Base-by-base conservation (phyloP, 371 early-diverging fungal species). In the Zychaea mexicana region DNA sequence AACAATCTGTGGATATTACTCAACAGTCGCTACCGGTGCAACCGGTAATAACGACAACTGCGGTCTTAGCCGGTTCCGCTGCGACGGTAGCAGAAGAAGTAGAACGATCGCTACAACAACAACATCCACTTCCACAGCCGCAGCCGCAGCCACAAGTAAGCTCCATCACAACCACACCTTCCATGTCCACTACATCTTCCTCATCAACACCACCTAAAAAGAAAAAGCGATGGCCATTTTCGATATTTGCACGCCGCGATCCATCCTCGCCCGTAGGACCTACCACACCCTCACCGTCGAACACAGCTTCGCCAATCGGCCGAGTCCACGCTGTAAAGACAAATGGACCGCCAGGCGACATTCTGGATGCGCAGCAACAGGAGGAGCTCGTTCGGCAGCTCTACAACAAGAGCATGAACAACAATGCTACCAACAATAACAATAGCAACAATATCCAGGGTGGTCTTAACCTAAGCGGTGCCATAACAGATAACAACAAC, bases 351-450 rank as follows among this genome's bases (percentile, higher is more conserved):
- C 12, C 62, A n/a, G 72, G 67, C 4, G 71, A 70, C 28, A 64
- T 62, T 0, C 24, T 71, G 8, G 57, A 68, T 57, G 42, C 47
- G 19, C 19, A 57, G 21, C 63, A 68, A 30, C 65, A 63, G 39
- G 53, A 30, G 15, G 38, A 53, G 22, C 33, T 58, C 12, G 9
- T 67, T 9, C 49, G 39, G 3, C 39, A 42, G 45, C 22, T 56
- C 9, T n/a, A 49, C 24, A 13, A 49, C 6, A 19, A 49, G 4
- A 42, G 7, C 5, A 42, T 12, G 4, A 42, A 42, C 15, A 5
- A 5, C 15, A 42, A 42, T 15, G 3, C 42, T 15, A 42, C 1
- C 15, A 42, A 42, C 42, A 12, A 7, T 3, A 12, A 3, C 39
- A 39, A 39, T 15, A 39, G 0, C 42, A 36, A 36, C 42, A 42